Percentiles rank a stretch among this genome's conserved stretches.
Conservation (phyloP, 257 asterid species). For the Nicotiana attenuata region DNA sequence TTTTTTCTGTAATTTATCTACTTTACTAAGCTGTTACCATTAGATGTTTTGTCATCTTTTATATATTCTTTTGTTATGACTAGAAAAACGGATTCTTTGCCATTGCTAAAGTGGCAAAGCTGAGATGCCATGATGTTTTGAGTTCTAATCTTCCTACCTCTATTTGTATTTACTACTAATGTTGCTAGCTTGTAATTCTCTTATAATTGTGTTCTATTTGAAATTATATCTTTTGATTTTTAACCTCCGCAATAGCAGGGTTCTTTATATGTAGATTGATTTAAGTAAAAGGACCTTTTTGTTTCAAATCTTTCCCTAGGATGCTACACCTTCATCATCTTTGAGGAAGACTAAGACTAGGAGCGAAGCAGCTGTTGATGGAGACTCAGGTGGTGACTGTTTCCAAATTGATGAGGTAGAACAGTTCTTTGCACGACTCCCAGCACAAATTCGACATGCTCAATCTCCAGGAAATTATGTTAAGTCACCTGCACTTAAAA, state of each 20-base stretch:
- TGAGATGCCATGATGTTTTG: no score
- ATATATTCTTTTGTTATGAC: no score
- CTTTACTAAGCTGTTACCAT: no score
- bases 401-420: neutral
- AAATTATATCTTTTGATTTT: neutral
- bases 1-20: no score
- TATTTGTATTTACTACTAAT: neutral
- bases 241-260: neutral
- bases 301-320: neutral
- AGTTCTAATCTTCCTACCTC: no score
- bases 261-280: neutral
- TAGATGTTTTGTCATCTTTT: no score
- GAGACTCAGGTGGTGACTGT: no score
- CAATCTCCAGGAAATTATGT: neutral
- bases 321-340: neutral
- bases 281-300: neutral
- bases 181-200: neutral
- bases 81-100: no score
- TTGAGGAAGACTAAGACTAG: neutral
- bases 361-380: neutral
- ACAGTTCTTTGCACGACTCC: neutral
- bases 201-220: neutral
- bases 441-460: neutral
- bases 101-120: no score
- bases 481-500: neutral